Evolutionary conservation across 208 protist species (phyloP).

Genomic region (Acanthamoeba lenticulata): DNA sequence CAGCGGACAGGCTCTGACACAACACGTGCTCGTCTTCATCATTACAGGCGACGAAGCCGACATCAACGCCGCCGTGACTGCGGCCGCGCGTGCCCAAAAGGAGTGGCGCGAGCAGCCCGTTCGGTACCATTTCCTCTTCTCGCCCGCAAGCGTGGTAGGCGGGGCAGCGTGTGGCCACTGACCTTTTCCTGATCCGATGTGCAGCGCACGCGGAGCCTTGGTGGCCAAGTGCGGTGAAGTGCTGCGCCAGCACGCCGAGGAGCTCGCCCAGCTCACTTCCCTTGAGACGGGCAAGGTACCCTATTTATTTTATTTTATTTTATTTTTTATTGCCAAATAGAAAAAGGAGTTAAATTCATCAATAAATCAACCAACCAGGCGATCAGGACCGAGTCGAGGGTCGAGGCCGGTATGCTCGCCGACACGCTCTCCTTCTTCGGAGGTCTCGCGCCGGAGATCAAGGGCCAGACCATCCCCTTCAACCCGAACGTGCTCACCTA

Average conservation of each 20-base stretch:
- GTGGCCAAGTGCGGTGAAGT: conserved; percentile 48
- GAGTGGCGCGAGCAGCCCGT: conserved; percentile 15
- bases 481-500: conserved; percentile 51
- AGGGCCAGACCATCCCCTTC: conserved; percentile 60
- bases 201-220: neutral
- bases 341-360: neutral
- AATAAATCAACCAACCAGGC: neutral
- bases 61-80: neutral
- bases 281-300: conserved; percentile 57
- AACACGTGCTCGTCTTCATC: neutral
- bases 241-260: conserved; percentile 24
- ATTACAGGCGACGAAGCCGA: conserved; percentile 2
- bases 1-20: too few relatives aligned
- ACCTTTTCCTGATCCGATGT: neutral
- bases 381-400: conserved; percentile 28
- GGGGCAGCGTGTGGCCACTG: neutral
- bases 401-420: conserved; percentile 3
- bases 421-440: conserved; percentile 60
- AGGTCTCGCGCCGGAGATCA: conserved; percentile 56
- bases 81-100: conserved; percentile 1
- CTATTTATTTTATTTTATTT: neutral
- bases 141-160: too few relatives aligned
- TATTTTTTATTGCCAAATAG: too few relatives aligned
- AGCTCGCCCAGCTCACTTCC: conserved; percentile 29
- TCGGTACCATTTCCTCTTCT: too few relatives aligned